Percentiles rank a stretch among this genome's conserved stretches.
Conservation (phyloP, 1,284 basidiomycete species). For the Apiotrichum domesticum region DNA sequence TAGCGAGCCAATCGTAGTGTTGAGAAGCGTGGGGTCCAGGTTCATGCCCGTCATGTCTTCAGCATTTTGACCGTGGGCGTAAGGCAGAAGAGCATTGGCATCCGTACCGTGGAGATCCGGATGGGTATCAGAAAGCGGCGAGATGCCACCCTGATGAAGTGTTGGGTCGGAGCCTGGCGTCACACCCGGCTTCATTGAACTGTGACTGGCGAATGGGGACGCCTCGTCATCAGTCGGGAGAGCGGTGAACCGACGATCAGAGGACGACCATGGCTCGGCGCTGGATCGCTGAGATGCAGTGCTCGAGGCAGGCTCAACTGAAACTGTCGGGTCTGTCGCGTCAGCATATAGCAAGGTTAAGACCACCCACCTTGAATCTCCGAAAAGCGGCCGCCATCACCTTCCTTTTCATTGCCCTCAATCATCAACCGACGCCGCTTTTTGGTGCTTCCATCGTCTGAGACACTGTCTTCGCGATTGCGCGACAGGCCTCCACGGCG, state of each 20-base stretch:
- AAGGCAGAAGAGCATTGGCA: slow-evolving; percentile 17
- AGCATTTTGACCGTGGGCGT: not conserved
- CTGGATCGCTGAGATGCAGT: slow-evolving; percentile 9
- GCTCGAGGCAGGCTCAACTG: slow-evolving; percentile 10
- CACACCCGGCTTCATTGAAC: slow-evolving; percentile 7
- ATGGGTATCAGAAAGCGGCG: slow-evolving; percentile 23
- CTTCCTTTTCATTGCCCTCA: slow-evolving; percentile 18
- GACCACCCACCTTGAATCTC: slow-evolving; percentile 34
- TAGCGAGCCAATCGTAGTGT: slow-evolving; percentile 57
- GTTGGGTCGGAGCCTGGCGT: slow-evolving; percentile 23
- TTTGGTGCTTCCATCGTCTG: slow-evolving; percentile 30
- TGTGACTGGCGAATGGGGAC: slow-evolving; percentile 10
- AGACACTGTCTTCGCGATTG: slow-evolving; percentile 23
- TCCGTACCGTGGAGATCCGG: slow-evolving; percentile 8
- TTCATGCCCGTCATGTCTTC: slow-evolving; percentile 19
- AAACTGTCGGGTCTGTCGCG: slow-evolving; percentile 1
- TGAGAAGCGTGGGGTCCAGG: slow-evolving; percentile 51
- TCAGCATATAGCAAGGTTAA: not conserved
- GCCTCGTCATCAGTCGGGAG: slow-evolving; percentile 36
- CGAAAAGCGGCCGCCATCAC: slow-evolving; percentile 22
- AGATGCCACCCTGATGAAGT: slow-evolving; percentile 21
- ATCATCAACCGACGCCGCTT: slow-evolving; percentile 39
- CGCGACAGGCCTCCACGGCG: slow-evolving; percentile 27
- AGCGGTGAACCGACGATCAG: slow-evolving; percentile 29
- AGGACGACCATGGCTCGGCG: slow-evolving; percentile 17